Conservation (phyloP, 73 alveolate species). For the Paramecium caudatum region DNA sequence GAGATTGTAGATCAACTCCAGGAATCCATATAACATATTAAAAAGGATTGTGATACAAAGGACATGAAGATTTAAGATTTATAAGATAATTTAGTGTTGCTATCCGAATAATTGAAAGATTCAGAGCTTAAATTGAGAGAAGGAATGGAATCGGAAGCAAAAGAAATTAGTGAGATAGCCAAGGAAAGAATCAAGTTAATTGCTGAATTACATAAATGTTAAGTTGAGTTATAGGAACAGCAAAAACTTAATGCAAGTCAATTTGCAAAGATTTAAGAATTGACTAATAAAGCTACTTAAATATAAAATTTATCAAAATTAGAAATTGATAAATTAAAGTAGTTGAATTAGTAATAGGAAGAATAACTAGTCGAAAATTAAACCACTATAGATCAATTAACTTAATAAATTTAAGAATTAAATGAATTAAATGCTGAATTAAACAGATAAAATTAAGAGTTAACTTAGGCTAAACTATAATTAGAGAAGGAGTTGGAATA, state of each 20-base stretch:
- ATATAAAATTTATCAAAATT: background rate
- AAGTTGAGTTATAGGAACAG: background rate
- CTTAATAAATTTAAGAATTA: background rate
- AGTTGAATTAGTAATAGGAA: background rate
- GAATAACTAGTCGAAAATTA: background rate
- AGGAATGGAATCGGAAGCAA: background rate
- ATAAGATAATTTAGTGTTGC: background rate
- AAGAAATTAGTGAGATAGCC: slow-evolving; percentile 34
- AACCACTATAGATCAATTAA: background rate
- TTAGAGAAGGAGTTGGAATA: slow-evolving; percentile 10
- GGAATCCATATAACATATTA: background rate
- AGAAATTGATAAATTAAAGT: slow-evolving; percentile 13
- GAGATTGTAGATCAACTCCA: background rate
- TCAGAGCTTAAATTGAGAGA: background rate
- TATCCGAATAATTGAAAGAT: slow-evolving; percentile 12
- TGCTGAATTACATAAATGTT: slow-evolving; percentile 52
- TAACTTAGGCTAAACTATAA: background rate
- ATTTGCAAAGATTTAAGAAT: slow-evolving; percentile 16
- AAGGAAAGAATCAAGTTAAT: slow-evolving; percentile 47
- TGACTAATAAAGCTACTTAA: slow-evolving; percentile 6
- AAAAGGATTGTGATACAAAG: slow-evolving; percentile 2
- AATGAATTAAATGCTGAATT: slow-evolving; percentile 10
- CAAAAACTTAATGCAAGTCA: background rate
- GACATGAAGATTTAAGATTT: slow-evolving; percentile 5
- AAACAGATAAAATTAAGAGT: background rate